Base-by-base conservation (phyloP, 1,284 basidiomycete species). In the Fistulina hepatica region DNA sequence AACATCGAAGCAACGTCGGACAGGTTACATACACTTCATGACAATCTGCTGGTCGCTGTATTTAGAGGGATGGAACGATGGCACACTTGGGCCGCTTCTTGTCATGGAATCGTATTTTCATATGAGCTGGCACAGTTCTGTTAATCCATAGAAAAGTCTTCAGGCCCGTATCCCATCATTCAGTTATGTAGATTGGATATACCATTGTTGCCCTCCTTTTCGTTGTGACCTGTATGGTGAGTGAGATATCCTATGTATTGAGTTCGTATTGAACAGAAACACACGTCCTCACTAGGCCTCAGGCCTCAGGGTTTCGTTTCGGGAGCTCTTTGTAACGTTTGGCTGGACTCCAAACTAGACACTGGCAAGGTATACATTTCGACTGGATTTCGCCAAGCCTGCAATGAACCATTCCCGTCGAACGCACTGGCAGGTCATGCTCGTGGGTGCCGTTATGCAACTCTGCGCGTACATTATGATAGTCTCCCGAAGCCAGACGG, bases 1-100 rank as follows among this genome's bases (percentile, higher is more conserved):
- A n/a, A n/a, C n/a, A n/a, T n/a, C n/a, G n/a, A n/a, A n/a, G n/a
- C n/a, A n/a, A n/a, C n/a, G n/a, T n/a, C n/a, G n/a, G n/a, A n/a
- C n/a, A n/a, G n/a, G n/a, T n/a, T n/a, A 31, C 15, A 43, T 65
- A n/a, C 65, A 67, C 40, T 63, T 67, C 40, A 45, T 51, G 1
- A 46, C 61, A 1, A 48, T 68, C 9, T 66, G 61, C 46, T 67
- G 54, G 49, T 48, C 55, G n/a, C 46, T 66, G 17, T 67, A 66
- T 35, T 46, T 74, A 10, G 56, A 60, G 4, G 76, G 76, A 6
- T 78, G 74, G 73, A 77, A 75, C 49, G 76, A 78, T 49, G 69
- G 68, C 2, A 66, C 67, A 9, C 67, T 68, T n/a, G 35, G 34
- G 26, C 10, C 17, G 35, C 27, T 31, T 8, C n/a, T 22, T 24